phyloP scores from a whole-genome alignment of 495 filamentous ascomycete species.

The Rhizodiscina lignyota region DNA sequence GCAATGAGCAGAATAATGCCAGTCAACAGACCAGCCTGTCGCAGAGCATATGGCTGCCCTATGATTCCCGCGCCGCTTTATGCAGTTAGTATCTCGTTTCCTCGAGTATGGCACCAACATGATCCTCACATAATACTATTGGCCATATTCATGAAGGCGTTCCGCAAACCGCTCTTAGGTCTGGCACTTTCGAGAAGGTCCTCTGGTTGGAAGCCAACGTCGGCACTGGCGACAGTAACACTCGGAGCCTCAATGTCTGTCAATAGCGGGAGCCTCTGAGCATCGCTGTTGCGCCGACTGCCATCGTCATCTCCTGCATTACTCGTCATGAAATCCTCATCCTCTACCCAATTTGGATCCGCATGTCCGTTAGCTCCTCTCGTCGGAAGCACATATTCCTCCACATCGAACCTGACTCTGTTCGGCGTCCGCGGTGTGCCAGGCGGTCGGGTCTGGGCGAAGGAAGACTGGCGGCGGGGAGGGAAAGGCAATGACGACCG shows the following conservation, averaged over 20 bases:
- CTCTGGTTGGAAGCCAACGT: constrained; percentile 38
- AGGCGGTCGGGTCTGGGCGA: constrained; percentile 20
- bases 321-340: constrained; percentile 33
- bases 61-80: constrained; percentile 77
- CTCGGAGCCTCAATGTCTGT: constrained; percentile 79
- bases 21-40: constrained; percentile 68
- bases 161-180: constrained; percentile 48
- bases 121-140: constrained; percentile 69
- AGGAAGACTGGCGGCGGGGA: constrained; percentile 18
- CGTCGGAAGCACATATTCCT: constrained; percentile 25
- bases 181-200: constrained; percentile 42
- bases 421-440: constrained; percentile 63
- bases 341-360: constrained; percentile 38
- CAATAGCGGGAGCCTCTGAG: constrained; percentile 53
- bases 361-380: constrained; percentile 10
- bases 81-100: not conserved
- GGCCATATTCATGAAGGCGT: constrained; percentile 96
- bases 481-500: not conserved
- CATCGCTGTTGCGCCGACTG: constrained; percentile 8
- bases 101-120: not conserved
- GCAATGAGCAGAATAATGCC: constrained; percentile 62
- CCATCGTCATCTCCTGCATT: constrained; percentile 12
- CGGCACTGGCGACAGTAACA: constrained; percentile 53
- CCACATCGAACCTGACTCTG: constrained; percentile 78
- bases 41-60: constrained; percentile 86